Base-by-base conservation (phyloP, 169 alveolate species). In the Eimeria brunetti region DNA sequence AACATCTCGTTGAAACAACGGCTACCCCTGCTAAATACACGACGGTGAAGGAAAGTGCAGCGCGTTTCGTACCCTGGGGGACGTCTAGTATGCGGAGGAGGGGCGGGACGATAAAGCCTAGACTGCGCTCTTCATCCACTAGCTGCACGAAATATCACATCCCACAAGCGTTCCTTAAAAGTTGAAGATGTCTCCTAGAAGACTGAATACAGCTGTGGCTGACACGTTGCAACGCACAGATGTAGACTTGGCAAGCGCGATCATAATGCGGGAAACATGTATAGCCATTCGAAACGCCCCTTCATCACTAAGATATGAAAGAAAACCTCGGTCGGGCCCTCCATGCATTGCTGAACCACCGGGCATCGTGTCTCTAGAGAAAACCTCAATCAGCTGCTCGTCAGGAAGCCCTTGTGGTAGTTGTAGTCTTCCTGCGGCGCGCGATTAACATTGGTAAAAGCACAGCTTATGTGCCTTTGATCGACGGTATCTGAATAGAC, bases 381-480 rank as follows among this genome's bases (percentile, higher is more conserved):
- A 22, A 18, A 20, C n/a, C 5, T 38, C 64, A 62, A 24, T 24
- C 27, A 86, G 41, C 80, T 58, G 92, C 92, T 86, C 92, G 51
- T 86, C 92, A 38, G 92, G 92, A 56, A 86, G 92, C 49, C 92
- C 92, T 24, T 86, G 49, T 16, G 83, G 92, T 36, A 86, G 92
- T 24, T 62, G 78, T 83, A 86, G 20, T 24, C 92, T 81, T 33
- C 92, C 92, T 86, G 81, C 64, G 44, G 78, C 14, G 22, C 30
- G 67, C 2, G 49, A 86, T 27, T 30, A 36, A 62, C 41, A 64
- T 2, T 5, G 64, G 22, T 16, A 2, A 22, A 41, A 1, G 41
- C 64, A 83, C 30, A 62, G 38, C 46, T 11, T 14, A 16, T 36
- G 49, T 16, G 6, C 33, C 41, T 18, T 73, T 38, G 20, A 0